phyloP scores from a whole-genome alignment of 177 flowering plant genomes.

The Vitis hybrid region DNA sequence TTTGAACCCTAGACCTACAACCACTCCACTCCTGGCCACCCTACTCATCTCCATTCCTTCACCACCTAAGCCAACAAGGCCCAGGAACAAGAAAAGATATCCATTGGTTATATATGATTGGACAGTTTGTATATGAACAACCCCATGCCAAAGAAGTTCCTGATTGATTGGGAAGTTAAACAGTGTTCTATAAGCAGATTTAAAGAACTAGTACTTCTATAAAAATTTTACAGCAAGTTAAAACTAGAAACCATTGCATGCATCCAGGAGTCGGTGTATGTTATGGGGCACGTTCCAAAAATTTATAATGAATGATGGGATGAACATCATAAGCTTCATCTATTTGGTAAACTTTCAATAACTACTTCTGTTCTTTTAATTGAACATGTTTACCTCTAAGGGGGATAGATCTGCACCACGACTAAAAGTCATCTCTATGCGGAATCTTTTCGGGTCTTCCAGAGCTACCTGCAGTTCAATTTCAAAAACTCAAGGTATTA shows the following conservation, averaged over 20 bases:
- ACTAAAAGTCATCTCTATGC: slow-evolving; percentile 92
- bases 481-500: not conserved
- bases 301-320: not conserved
- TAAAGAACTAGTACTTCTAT: not conserved
- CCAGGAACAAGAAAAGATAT: too few species aligned
- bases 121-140: too few species aligned
- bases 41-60: too few species aligned
- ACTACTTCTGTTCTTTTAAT: slow-evolving; percentile 1
- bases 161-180: too few species aligned
- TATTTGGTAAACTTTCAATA: not conserved
- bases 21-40: too few species aligned
- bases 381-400: slow-evolving; percentile 61
- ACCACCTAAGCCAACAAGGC: too few species aligned
- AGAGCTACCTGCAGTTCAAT: slow-evolving; percentile 61
- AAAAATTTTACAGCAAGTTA: not conserved
- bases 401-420: slow-evolving; percentile 99
- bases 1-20: too few species aligned
- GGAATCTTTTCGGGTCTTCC: slow-evolving; percentile 88
- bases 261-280: not conserved
- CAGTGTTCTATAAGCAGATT: not conserved
- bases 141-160: too few species aligned
- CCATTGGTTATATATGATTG: too few species aligned
- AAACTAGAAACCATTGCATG: not conserved
- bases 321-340: not conserved
- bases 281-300: not conserved